Evolutionary conservation across 495 filamentous ascomycete genomes (phyloP), one percentile per base, ranked within the genome.

Genomic region (Cenococcum geophilum): DNA sequence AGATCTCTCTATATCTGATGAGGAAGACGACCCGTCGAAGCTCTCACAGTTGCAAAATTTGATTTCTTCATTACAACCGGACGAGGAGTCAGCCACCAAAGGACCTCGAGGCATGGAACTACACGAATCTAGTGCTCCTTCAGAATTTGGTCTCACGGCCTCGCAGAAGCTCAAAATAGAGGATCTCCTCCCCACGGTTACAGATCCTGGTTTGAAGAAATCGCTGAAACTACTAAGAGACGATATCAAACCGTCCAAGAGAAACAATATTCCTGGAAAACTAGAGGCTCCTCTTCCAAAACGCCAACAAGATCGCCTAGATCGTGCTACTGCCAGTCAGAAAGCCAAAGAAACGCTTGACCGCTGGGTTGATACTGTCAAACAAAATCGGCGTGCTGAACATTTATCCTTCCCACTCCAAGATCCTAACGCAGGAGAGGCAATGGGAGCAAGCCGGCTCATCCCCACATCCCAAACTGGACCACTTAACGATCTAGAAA

Each of bases 341-440:
- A 89, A 96, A 77, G 92, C 90, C 47, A 96, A 91, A 68, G 86
- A 97, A 73, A 90, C 90, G 0, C 76, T 98, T 23, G 85, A 88
- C 60, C 84, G 89, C 61, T 98, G 93, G 93, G 83, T 86, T 20
- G 92, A 95, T 54, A 97, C 95, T 0, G 91, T 98, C 67, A 95
- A 95, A 73, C 84, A 89, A 27, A 96, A 96, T 72, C 85, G 95
- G 42, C 80, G 89, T 61, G 92, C 93, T 4, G 95, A 97, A 27
- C 92, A 96, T 72, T 76, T 97, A 0, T 77, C 85, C n/a, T 98
- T 97, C 71, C 93, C 93, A 23, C 79, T 97, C 0, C 80, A 84
- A 5, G 87, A 96, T 62, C 86, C 88, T 1, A 78, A 84, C 53
- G 77, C 65, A 71, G 65, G 64, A 18, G 73, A 79, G 54, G 72